Evolutionary conservation across 768 basidiomycete genomes (phyloP), one percentile per base, ranked within the genome.

Genomic region (Tephrocybe sp.): DNA sequence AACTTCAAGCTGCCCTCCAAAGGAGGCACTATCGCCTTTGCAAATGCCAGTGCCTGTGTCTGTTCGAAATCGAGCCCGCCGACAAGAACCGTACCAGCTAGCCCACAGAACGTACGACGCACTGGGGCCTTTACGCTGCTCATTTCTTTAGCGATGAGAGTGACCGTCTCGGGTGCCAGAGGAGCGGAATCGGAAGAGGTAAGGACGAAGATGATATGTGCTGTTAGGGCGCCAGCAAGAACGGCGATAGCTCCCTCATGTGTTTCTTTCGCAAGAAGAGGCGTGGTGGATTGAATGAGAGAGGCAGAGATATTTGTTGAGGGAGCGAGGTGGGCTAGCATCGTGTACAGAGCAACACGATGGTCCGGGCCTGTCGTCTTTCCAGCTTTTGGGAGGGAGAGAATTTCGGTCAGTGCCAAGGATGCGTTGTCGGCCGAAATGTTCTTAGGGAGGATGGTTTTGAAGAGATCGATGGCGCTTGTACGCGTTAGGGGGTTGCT

Each of bases 341-440:
- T 91, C 1, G 80, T 76, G 67, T 91, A 94, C 8, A 98, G 72
- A 0, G 86, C 74, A 4, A 83, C 64, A 15, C 94, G 83, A 63
- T 98, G 93, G 48, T 95, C 95, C 2, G 88, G 78, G 1, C 92
- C 91, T 1, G 84, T 70, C 0, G 93, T 90, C 72, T 97, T 99
- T 18, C 91, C 88, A 0, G 84, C 66, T 57, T 86, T 84, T 1
- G 92, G 88, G 0, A 92, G 74, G n/a, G 71, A 69, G 9, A 93
- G 69, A 4, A 93, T 65, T 54, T 95, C 91, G 8, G 71, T 71
- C 2, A 84, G 75, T 10, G 82, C 75, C 1, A 71, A 53, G 5
- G 73, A 69, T 9, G 73, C 58, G 19, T 77, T 71, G 4, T 69
- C 59, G 29, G 68, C 57, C 3, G 65, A 59, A 9, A 69, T 63